Evolutionary conservation across 1,284 basidiomycete genomes (phyloP).

Genomic region (Microbotryum lychnidis-dioicae): DNA sequence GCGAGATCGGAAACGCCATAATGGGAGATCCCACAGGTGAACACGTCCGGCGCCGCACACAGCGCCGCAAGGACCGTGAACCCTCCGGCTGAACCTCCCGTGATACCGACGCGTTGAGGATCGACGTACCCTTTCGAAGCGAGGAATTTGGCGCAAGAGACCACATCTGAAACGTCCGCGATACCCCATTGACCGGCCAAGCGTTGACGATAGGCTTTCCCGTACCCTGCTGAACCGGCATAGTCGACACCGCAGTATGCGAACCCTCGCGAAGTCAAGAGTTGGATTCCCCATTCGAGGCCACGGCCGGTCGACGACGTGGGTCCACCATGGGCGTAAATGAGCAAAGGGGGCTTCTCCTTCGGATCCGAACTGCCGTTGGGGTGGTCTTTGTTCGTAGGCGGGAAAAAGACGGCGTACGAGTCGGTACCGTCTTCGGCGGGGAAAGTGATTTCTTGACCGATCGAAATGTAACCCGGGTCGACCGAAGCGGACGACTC

Average conservation of each 20-base stretch:
- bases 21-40: slow-evolving; percentile 48
- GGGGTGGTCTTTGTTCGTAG: slow-evolving; percentile 52
- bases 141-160: slow-evolving; percentile 49
- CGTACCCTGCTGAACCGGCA: slow-evolving; percentile 59
- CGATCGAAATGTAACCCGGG: slow-evolving; percentile 16
- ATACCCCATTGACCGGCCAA: slow-evolving; percentile 59
- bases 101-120: slow-evolving; percentile 51
- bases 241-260: slow-evolving; percentile 58
- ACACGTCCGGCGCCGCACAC: slow-evolving; percentile 41
- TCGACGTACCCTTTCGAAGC: slow-evolving; percentile 47
- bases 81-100: slow-evolving; percentile 55
- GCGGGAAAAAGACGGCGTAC: slow-evolving; percentile 55
- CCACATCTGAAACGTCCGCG: slow-evolving; percentile 56
- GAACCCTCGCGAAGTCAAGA: slow-evolving; percentile 59
- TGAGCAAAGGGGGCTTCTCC: slow-evolving; percentile 57
- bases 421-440: slow-evolving; percentile 10
- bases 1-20: slow-evolving; percentile 54
- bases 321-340: slow-evolving; percentile 60
- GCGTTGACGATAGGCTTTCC: slow-evolving; percentile 51
- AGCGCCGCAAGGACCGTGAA: slow-evolving; percentile 53
- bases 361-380: slow-evolving; percentile 38
- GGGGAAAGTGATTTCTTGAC: slow-evolving; percentile 23
- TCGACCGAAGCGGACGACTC: slow-evolving; percentile 24
- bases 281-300: slow-evolving; percentile 49
- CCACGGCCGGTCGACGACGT: slow-evolving; percentile 47